A percentile compares a stretch with the other conserved stretches of the same genome.
phyloP scores from a whole-genome alignment of 2,329 filamentous ascomycete species.

The Clathrospora elynae region DNA sequence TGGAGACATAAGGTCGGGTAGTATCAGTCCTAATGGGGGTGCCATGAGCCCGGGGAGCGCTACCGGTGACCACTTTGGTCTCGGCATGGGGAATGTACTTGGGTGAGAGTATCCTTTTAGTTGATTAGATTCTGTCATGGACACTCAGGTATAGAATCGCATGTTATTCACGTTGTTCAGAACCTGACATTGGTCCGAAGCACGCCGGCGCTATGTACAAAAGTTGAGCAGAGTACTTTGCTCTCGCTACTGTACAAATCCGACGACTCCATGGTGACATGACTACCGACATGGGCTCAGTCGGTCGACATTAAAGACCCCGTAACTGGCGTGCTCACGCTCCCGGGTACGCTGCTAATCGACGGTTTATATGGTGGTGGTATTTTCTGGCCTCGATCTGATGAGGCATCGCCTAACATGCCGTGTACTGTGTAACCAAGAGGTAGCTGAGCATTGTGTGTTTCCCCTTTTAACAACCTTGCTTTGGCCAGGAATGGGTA shows the following conservation, averaged over 20 bases:
- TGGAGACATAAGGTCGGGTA: slow-evolving; percentile 13
- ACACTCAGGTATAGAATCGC: too few relatives aligned
- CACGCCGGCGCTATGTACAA: too few relatives aligned
- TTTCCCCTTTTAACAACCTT: too few relatives aligned
- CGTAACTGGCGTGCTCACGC: slow-evolving; percentile 4
- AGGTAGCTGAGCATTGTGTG: slow-evolving; percentile 3
- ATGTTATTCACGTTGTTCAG: too few relatives aligned
- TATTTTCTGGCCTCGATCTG: slow-evolving; percentile 4
- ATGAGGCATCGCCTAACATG: slow-evolving; percentile 4
- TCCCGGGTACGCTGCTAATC: slow-evolving; percentile 8
- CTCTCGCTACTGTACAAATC: too few relatives aligned
- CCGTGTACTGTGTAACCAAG: slow-evolving; percentile 7
- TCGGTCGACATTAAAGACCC: not conserved
- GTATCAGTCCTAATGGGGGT: slow-evolving; percentile 23
- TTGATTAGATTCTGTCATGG: not conserved
- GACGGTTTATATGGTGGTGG: slow-evolving; percentile 8
- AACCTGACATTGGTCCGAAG: too few relatives aligned
- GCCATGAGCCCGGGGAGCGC: slow-evolving; percentile 19
- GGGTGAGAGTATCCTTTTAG: slow-evolving; percentile 2
- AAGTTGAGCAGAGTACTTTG: too few relatives aligned
- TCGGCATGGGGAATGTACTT: slow-evolving; percentile 16
- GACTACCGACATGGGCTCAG: slow-evolving; percentile 10
- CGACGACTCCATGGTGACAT: not conserved
- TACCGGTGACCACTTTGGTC: slow-evolving; percentile 30
- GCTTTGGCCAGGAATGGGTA: too few relatives aligned